Evolutionary conservation across 208 protist genomes (phyloP).

Genomic region (Trypanosoma vivax): DNA sequence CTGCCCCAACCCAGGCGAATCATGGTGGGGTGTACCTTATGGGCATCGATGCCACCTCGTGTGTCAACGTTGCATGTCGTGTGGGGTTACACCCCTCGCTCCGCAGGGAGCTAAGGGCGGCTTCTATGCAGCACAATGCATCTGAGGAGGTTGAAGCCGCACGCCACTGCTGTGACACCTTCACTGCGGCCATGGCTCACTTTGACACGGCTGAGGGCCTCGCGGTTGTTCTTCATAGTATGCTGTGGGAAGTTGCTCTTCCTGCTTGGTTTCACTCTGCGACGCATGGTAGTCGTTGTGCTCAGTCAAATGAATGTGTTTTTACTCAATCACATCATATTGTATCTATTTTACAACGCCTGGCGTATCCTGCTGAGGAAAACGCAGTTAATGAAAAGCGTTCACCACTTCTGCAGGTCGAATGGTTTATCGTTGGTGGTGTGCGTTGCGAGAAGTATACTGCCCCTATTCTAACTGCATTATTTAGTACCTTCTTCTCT

Average conservation of each 20-base stretch:
- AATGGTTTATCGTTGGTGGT: conserved; percentile 64
- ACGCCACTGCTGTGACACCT: conserved; percentile 4
- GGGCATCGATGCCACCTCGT: conserved; percentile 53
- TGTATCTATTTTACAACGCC: not conserved
- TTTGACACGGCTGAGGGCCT: conserved; percentile 27
- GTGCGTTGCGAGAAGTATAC: conserved; percentile 28
- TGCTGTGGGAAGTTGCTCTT: conserved; percentile 36
- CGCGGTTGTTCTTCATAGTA: conserved; percentile 13
- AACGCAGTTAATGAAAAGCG: not conserved
- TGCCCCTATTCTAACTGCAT: conserved; percentile 21
- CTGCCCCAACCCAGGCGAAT: not conserved
- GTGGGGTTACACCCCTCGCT: conserved; percentile 26
- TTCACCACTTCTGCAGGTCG: conserved; percentile 27
- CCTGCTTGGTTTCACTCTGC: conserved; percentile 38
- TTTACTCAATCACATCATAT: not conserved
- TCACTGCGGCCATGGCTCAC: conserved; percentile 41
- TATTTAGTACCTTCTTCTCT: conserved; percentile 45
- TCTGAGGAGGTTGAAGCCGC: conserved; percentile 2
- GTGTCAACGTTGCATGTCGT: conserved; percentile 46
- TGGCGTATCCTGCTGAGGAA: not conserved
- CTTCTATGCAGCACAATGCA: not conserved
- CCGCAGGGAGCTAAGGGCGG: not conserved
- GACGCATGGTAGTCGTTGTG: not conserved
- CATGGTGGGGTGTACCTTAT: conserved; percentile 22
- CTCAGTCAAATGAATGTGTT: not conserved